phyloP scores from a whole-genome alignment of 805 yeast genomes.

The Blastobotrys robertii region DNA sequence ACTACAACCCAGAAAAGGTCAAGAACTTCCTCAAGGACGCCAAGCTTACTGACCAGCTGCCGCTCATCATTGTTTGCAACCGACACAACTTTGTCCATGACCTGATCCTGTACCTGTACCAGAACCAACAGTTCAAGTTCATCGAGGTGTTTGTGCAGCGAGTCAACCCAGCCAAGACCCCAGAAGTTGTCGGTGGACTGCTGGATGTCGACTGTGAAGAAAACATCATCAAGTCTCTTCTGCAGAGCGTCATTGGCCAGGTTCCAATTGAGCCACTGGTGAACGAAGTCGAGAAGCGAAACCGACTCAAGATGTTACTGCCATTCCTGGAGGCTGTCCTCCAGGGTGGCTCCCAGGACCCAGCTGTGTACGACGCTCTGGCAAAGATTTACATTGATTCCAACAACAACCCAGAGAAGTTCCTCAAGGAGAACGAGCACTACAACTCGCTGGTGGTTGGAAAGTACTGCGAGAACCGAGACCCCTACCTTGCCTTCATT shows the following conservation, averaged over 20 bases:
- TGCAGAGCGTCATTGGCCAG: slow-evolving; percentile 83
- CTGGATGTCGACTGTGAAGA: slow-evolving; percentile 98
- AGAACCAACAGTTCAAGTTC: slow-evolving; percentile 90
- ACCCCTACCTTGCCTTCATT: slow-evolving; percentile 95
- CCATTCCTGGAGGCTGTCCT: slow-evolving; percentile 90
- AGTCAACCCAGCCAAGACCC: slow-evolving; percentile 91
- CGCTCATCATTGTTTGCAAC: slow-evolving; percentile 93
- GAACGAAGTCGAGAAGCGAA: slow-evolving; percentile 92
- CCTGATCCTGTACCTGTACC: slow-evolving; percentile 84
- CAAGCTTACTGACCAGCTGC: slow-evolving; percentile 87
- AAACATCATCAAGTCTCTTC: slow-evolving; percentile 64
- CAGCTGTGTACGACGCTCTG: slow-evolving; percentile 85
- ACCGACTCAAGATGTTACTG: slow-evolving; percentile 78
- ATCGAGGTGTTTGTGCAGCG: slow-evolving; percentile 97
- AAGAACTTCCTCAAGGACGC: slow-evolving; percentile 95
- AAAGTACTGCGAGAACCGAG: slow-evolving; percentile 97
- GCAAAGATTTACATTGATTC: slow-evolving; percentile 98
- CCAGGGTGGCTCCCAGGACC: slow-evolving; percentile 73
- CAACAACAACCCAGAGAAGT: slow-evolving; percentile 94
- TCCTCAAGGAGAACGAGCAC: slow-evolving; percentile 78
- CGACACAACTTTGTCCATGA: slow-evolving; percentile 87
- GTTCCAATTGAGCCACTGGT: slow-evolving; percentile 88
- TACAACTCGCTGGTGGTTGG: slow-evolving; percentile 96
- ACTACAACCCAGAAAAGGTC: slow-evolving; percentile 94
- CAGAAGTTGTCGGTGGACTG: slow-evolving; percentile 93